Evolutionary conservation across 352 stramenopile species (phyloP), one percentile per base, ranked within the genome.

Genomic region (Pythium biforme): DNA sequence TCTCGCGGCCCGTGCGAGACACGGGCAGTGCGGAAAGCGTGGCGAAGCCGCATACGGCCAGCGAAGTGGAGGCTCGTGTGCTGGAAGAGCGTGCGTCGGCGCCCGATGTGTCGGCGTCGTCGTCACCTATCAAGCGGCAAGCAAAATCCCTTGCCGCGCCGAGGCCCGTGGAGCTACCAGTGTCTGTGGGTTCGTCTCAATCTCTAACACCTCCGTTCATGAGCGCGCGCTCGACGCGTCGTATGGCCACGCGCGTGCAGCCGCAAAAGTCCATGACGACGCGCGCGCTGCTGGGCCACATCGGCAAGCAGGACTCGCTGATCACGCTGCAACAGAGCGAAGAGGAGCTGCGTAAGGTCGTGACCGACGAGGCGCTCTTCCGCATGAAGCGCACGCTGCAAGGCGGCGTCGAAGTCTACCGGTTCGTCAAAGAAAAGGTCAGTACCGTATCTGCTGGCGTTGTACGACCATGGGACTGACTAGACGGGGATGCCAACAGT

Each of bases 401-500:
- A 29, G 46, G 55, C n/a, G 62, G 62, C 5, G 31, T 63, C 12
- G 62, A 69, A 19, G 40, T 63, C 9, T 69, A 69, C 33, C 62
- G 62, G 12, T 48, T 69, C 10, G 54, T 59, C 37, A 60, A 50
- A 27, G 59, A 66, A 23, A 60, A 29, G 59, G 59, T 66, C 19
- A 15, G 46, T 1, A 40, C 17, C 12, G n/a, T n/a, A n/a, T n/a
- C n/a, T n/a, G 27, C 12, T 48, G 26, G 9, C 15, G 7, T 45
- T 45, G 4, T 4, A n/a, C 14, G 37, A n/a, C 11, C 12, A n/a
- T 14, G 12, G 37, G 14, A 43, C n/a, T n/a, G n/a, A n/a, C n/a
- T n/a, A n/a, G n/a, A n/a, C n/a, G n/a, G n/a, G n/a, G n/a, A n/a
- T 20, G 3, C 7, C 12, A 25, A 11, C 31, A 81, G 73, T 81